Percentiles rank a stretch among this genome's conserved stretches.
Conservation (phyloP, 179 eudicot species). For the Beta lomatogona region DNA sequence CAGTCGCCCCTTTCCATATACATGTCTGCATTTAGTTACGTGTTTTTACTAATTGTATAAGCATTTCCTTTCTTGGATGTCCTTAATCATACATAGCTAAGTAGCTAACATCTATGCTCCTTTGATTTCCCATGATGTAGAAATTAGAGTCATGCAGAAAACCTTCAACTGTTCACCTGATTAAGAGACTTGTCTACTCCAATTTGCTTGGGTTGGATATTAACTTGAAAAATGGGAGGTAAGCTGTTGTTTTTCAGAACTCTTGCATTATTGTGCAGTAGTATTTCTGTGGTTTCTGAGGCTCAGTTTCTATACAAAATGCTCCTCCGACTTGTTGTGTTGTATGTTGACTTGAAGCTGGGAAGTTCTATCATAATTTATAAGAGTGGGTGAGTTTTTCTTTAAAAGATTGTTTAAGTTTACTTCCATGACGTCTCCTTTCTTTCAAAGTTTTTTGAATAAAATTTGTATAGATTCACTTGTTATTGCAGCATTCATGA, state of each 20-base stretch:
- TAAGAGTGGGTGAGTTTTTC: background rate
- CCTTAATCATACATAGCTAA: background rate
- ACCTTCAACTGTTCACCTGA: slow-evolving; percentile 75
- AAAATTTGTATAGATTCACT: background rate
- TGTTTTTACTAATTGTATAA: slow-evolving; percentile 8
- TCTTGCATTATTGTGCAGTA: background rate
- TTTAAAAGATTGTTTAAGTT: background rate
- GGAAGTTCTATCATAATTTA: slow-evolving; percentile 41
- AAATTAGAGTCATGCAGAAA: slow-evolving; percentile 69
- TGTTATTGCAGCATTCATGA: background rate
- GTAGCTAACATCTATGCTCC: background rate
- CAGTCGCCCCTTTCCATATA: background rate
- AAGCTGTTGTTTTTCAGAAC: slow-evolving; percentile 15
- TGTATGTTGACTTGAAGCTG: slow-evolving; percentile 71
- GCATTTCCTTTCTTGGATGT: background rate
- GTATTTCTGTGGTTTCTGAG: background rate
- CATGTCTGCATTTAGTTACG: slow-evolving; percentile 5
- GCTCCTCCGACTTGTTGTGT: slow-evolving; percentile 68
- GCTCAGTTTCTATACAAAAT: background rate
- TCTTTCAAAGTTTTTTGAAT: background rate
- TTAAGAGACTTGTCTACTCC: slow-evolving; percentile 68
- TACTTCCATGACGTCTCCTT: background rate
- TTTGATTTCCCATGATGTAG: slow-evolving; percentile 46
- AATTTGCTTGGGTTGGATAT: slow-evolving; percentile 88
- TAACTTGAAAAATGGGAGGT: slow-evolving; percentile 86